phyloP scores from a whole-genome alignment of 257 asterid species.

The Paulownia fortunei region DNA sequence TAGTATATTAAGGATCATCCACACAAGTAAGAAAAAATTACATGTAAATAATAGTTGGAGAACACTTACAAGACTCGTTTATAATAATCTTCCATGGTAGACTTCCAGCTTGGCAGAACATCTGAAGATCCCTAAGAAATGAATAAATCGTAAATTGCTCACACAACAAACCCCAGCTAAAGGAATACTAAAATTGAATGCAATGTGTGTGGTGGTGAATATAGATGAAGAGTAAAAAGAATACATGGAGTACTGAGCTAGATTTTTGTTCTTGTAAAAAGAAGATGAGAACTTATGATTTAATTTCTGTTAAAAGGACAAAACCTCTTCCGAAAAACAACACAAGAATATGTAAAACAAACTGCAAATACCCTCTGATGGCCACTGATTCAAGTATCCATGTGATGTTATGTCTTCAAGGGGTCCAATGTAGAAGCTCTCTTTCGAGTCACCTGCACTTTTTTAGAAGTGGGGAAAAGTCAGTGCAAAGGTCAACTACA shows the following conservation, averaged over 20 bases:
- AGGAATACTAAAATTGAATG: neutral
- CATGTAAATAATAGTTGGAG: neutral
- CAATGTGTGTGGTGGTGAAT: neutral
- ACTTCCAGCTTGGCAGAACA: conserved; percentile 56
- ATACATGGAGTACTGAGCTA: neutral
- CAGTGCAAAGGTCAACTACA: neutral
- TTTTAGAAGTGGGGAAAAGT: neutral
- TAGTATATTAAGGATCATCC: neutral
- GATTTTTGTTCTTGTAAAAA: neutral
- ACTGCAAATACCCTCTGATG: conserved; percentile 51
- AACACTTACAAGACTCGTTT: conserved; percentile 50
- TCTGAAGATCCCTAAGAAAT: conserved; percentile 35
- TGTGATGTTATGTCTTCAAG: conserved; percentile 30
- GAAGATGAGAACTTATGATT: neutral
- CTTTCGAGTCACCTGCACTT: conserved; percentile 62
- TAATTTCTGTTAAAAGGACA: neutral
- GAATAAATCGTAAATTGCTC: neutral
- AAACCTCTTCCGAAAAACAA: neutral
- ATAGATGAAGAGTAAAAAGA: no score
- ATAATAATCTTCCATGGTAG: conserved; percentile 59
- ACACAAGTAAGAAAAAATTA: neutral
- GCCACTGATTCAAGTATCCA: conserved; percentile 63
- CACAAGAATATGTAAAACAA: neutral
- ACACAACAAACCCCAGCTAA: neutral
- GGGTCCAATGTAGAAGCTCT: conserved; percentile 62